phyloP scores from a whole-genome alignment of 805 yeast species.

The Pichia thaimueangensis region DNA sequence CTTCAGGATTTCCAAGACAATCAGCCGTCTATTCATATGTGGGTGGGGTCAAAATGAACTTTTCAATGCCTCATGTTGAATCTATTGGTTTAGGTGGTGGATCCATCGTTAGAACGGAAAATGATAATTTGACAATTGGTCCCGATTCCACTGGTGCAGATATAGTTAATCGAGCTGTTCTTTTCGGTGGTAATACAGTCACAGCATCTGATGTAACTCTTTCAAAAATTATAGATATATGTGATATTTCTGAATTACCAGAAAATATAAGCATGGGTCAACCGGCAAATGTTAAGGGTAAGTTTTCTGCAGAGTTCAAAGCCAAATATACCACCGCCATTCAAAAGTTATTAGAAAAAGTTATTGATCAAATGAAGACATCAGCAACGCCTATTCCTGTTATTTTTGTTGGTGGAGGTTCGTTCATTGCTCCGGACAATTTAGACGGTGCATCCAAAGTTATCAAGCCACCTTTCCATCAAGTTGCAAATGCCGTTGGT shows the following conservation, averaged over 20 bases:
- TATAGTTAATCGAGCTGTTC: background rate
- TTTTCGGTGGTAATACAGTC: background rate
- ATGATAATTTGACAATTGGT: background rate
- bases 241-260: background rate
- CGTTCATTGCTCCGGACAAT: background rate
- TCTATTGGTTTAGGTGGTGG: slow-evolving; percentile 1
- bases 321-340: background rate
- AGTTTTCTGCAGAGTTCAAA: background rate
- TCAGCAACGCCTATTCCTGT: background rate
- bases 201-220: slow-evolving; percentile 1
- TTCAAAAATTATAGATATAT: background rate
- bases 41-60: slow-evolving; percentile 1
- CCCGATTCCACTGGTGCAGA: background rate
- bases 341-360: background rate
- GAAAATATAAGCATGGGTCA: background rate
- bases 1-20: slow-evolving; percentile 2
- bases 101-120: background rate
- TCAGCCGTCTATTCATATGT: background rate
- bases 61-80: slow-evolving; percentile 2
- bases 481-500: slow-evolving; percentile 3
- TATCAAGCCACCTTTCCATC: background rate
- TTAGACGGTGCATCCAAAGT: slow-evolving; percentile 1
- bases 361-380: slow-evolving; percentile 1
- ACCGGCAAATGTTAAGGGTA: background rate
- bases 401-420: background rate